Base-by-base conservation (phyloP, 257 asterid genomes). In the Coffea eugenioides region DNA sequence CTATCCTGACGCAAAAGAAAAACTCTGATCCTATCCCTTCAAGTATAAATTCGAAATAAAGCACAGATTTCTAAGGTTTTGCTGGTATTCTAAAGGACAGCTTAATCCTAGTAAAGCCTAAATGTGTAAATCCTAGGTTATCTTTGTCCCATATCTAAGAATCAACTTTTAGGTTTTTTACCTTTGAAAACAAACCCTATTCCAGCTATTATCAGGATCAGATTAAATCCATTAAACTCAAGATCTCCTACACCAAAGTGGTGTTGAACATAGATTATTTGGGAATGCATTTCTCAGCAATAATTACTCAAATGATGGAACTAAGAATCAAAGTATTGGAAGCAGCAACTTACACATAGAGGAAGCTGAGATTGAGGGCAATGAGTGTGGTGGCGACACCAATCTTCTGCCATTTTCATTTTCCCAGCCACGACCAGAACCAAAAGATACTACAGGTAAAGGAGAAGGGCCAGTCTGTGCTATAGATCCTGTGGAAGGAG, bases 341-440 rank as follows among this genome's bases (percentile, higher is more conserved):
- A 79, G 67, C 43, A 84, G 65, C 16, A 77, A 85, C 98, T 92
- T 89, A 94, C 98, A 81, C 69, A 91, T 81, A 46, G 65, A 65
- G 62, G 87, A 78, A 71, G 85, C 80, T 25, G 85, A 79, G 56
- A 76, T 74, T 66, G 87, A 86, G 27, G 90, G 83, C 49, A 86
- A 80, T 84, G 81, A 82, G 80, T 80, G 90, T 31, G 84, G 82
- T 25, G 86, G 84, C 87, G 92, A 80, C 77, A 72, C 85, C 84
- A 78, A 70, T 82, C 71, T 77, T 75, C 78, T 80, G 56, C 77
- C 80, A 78, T 48, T 84, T 72, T 77, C 80, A 48, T 65, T 71
- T 34, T 76, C 73, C 46, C 61, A 81, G 68, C 71, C 84, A 77
- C 31, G 81, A 78, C n/a, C 68, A 67, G 88, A 83, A 68, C 81